Base-by-base conservation (phyloP, 1,284 basidiomycete genomes). In the Heterobasidion occidentale region DNA sequence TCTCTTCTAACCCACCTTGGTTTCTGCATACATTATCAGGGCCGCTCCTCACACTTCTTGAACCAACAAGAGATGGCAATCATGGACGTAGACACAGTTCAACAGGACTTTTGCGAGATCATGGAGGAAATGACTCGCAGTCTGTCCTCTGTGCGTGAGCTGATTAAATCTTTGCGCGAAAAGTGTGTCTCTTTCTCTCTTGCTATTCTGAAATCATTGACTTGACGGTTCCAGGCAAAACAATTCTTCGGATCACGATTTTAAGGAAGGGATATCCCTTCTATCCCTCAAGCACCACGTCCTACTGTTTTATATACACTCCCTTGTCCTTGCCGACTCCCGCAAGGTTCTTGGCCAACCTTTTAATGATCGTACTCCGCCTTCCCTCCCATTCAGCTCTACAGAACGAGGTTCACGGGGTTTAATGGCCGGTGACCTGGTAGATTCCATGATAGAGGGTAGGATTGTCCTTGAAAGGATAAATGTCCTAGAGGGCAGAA, bases 261-360 rank as follows among this genome's bases (percentile, higher is more conserved):
- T 81, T 36, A 79, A 80, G 58, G 77, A 90, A 34, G 96, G 96
- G 34, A 92, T 98, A 59, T 98, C 96, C 0, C 77, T 99, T 1
- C 78, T 99, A 15, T 89, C 91, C 3, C 74, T 95, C 56, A 96
- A 98, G 71, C 90, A 95, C 62, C 84, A 95, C 57, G 71, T 91
- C 12, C 79, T 98, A 61, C 73, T 98, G 11, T 88, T 88, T 1
- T 98, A 98, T 68, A 75, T 98, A 8, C 94, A 96, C 56, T 88
- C 94, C 15, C 78, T 98, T 46, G 80, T 86, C 19, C 80, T 98
- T 17, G 71, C 95, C 36, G 79, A 86, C 51, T 78, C 90, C 7
- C 81, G 88, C 11, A 83, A 86, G 38, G 77, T 82, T 1, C 68
- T 84, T 2, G 88, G 87, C 0, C 78, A 87, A 62, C 77, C 83